Evolutionary conservation across 345 rosid genomes (phyloP).

Genomic region (Psidium friedrichsthalianum): DNA sequence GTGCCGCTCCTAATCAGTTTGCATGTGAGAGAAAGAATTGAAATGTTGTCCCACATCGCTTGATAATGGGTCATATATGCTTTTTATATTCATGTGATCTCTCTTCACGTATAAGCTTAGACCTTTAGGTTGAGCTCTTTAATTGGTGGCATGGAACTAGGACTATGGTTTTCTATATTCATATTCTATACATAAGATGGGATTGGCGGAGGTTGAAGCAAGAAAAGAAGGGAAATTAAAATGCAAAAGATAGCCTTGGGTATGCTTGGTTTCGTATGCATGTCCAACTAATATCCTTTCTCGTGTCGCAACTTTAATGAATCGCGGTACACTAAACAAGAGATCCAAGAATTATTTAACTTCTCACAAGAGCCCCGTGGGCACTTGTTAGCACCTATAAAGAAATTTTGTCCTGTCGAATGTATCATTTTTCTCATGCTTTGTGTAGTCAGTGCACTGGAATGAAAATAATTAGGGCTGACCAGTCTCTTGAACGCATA

Average conservation of each 20-base stretch:
- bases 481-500: background rate
- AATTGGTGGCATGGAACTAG: background rate
- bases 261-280: background rate
- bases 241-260: background rate
- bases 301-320: background rate
- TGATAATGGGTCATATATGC: no score
- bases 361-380: background rate
- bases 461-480: background rate
- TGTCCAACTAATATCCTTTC: background rate
- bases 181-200: background rate
- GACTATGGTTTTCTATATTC: background rate
- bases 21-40: no score
- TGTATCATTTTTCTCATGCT: background rate
- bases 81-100: no score
- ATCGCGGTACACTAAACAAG: background rate
- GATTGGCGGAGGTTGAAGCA: background rate
- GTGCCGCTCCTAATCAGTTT: no score
- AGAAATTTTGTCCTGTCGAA: background rate
- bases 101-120: no score
- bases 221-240: background rate
- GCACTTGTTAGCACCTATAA: background rate
- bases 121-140: no score
- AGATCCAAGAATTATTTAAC: background rate
- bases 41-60: no score
- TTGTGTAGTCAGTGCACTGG: background rate